Conservation (phyloP, 2,329 filamentous ascomycete genomes). For the Lachnellula occidentalis region DNA sequence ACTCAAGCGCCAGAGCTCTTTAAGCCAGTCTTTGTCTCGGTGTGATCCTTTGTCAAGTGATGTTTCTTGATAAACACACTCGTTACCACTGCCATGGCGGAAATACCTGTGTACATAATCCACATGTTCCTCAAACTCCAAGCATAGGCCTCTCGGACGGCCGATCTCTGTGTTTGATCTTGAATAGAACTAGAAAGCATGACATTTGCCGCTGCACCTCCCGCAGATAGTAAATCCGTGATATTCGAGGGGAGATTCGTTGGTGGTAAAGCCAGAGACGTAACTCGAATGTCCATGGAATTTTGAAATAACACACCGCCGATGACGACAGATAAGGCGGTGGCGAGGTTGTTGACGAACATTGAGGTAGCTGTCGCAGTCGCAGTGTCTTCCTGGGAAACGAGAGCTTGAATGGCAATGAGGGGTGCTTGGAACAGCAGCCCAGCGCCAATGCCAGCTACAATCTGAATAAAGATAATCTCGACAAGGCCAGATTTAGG, state of each 20-base stretch:
- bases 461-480: constrained; percentile 44
- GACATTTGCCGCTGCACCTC: constrained; percentile 16
- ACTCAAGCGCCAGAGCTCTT: background rate
- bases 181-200: constrained; percentile 1
- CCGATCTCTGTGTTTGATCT: constrained; percentile 11
- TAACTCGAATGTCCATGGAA: constrained; percentile 6
- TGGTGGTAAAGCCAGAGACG: constrained; percentile 3
- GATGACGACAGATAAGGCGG: constrained; percentile 39
- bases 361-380: constrained; percentile 47
- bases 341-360: constrained; percentile 40
- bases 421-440: constrained; percentile 50
- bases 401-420: constrained; percentile 48
- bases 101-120: constrained; percentile 16
- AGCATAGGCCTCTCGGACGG: constrained; percentile 14
- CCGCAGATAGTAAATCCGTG: constrained; percentile 2
- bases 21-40: constrained; percentile 45
- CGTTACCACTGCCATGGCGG: constrained; percentile 30
- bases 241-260: constrained; percentile 3
- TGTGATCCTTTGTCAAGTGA: constrained; percentile 42
- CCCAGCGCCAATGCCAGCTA: constrained; percentile 46
- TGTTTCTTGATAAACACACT: constrained; percentile 39
- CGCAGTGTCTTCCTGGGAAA: constrained; percentile 35
- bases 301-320: constrained; percentile 41
- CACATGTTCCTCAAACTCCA: constrained; percentile 19
- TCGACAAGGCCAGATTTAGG: constrained; percentile 33